Evolutionary conservation across 768 basidiomycete genomes (phyloP).

Genomic region (Lactifluus hygrophoroides): DNA sequence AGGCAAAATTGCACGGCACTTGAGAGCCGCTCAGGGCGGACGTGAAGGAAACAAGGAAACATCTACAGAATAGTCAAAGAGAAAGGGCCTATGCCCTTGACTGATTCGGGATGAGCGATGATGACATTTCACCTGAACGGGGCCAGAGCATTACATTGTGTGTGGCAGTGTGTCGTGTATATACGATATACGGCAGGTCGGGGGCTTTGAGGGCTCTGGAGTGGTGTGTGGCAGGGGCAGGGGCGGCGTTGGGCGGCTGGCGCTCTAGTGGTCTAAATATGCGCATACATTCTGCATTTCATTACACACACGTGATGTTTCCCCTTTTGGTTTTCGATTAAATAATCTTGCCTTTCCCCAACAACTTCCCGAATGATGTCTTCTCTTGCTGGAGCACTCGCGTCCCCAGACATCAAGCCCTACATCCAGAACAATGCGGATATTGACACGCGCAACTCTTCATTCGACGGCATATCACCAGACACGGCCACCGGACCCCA

Average conservation of each 20-base stretch:
- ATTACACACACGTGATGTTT: neutral
- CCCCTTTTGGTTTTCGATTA: neutral
- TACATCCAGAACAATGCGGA: neutral
- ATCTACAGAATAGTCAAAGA: neutral
- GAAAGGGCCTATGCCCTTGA: neutral
- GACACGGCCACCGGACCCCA: slow-evolving; percentile 12
- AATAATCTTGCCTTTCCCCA: neutral
- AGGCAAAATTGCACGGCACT: neutral
- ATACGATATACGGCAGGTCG: neutral
- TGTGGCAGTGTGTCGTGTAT: neutral
- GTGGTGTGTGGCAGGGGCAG: neutral
- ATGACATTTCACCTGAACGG: neutral
- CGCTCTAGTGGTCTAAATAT: slow-evolving; percentile 10
- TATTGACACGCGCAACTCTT: slow-evolving; percentile 12
- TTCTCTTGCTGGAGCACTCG: slow-evolving; percentile 13
- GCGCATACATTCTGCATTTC: neutral
- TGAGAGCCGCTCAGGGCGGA: neutral
- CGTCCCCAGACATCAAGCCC: neutral
- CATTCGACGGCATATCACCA: neutral
- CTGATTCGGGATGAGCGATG: neutral
- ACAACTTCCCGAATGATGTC: neutral
- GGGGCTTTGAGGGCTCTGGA: neutral
- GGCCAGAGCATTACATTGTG: neutral
- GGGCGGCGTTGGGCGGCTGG: neutral
- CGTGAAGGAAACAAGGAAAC: neutral